Conservation (phyloP, 306 rosid genomes). For the Arachis hypogaea region DNA sequence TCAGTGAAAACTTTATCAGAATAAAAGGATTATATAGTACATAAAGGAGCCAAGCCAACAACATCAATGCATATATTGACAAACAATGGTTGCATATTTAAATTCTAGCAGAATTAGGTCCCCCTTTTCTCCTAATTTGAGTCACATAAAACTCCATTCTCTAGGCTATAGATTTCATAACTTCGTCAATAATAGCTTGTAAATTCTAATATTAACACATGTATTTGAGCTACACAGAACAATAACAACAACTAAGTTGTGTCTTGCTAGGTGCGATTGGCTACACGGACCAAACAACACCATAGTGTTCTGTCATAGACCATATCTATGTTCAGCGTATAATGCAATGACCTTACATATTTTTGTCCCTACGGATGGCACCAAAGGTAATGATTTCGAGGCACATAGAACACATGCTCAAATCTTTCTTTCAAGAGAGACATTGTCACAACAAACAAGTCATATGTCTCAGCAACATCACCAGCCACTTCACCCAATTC, state of each 20-base stretch:
- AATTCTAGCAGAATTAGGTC: not conserved
- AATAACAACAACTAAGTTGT: too few relatives aligned
- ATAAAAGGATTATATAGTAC: not conserved
- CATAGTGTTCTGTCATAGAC: too few relatives aligned
- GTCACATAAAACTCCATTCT: not conserved
- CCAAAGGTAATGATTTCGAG: constrained; percentile 93
- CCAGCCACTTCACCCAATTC: constrained; percentile 76
- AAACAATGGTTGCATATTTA: constrained; percentile 12
- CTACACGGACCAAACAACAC: too few relatives aligned
- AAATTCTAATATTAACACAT: too few relatives aligned
- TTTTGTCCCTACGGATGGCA: constrained; percentile 61
- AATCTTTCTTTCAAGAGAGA: constrained; percentile 76
- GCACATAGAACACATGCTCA: constrained; percentile 69
- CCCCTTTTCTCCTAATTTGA: not conserved
- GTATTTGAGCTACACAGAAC: too few relatives aligned
- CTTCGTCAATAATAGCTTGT: not conserved
- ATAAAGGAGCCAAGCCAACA: constrained; percentile 12
- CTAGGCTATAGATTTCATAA: not conserved
- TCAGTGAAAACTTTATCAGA: constrained; percentile 30
- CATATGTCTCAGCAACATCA: constrained; percentile 79
- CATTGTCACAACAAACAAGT: constrained; percentile 67
- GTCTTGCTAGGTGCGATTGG: too few relatives aligned
- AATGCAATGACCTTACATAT: constrained; percentile 57
- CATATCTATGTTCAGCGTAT: not conserved
- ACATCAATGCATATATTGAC: not conserved